Evolutionary conservation across 2,329 filamentous ascomycete species (phyloP).

Genomic region (Sarocladiaceae sp.): DNA sequence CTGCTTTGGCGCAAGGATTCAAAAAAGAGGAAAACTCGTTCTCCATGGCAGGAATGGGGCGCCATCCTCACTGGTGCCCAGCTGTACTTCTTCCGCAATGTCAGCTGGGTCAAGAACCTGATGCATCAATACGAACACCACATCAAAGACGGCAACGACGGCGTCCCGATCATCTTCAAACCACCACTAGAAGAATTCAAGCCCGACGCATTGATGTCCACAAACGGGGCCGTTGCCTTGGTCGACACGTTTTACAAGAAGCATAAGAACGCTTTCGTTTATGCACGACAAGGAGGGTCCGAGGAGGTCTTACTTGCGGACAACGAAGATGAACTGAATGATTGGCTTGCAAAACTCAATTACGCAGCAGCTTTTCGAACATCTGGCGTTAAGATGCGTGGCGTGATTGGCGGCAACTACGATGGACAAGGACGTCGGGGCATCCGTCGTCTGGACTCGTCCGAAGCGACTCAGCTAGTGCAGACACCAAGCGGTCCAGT

Average conservation of each 20-base stretch:
- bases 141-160: conserved; percentile 70
- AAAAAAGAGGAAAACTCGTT: conserved; percentile 90
- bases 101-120: conserved; percentile 84
- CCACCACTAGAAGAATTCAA: conserved; percentile 90
- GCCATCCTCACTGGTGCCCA: conserved; percentile 95
- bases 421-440: conserved; percentile 74
- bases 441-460: conserved; percentile 65
- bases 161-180: conserved; percentile 79
- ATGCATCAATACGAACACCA: conserved; percentile 86
- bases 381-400: conserved; percentile 84
- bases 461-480: conserved; percentile 55
- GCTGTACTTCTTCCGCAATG: conserved; percentile 93
- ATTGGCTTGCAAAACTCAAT: conserved; percentile 94
- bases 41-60: conserved; percentile 99
- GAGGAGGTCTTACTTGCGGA: conserved; percentile 92
- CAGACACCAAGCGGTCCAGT: conserved; percentile 71
- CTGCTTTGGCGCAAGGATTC: conserved; percentile 89
- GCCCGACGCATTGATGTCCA: conserved; percentile 89
- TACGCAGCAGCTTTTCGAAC: conserved; percentile 94
- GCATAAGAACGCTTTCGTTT: conserved; percentile 92
- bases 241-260: conserved; percentile 84
- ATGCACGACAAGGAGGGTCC: conserved; percentile 78
- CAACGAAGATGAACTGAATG: conserved; percentile 86
- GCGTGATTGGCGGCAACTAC: conserved; percentile 78
- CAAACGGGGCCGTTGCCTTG: conserved; percentile 85